Conservation (phyloP, 2,329 filamentous ascomycete genomes). For the Sphaerulina musiva region DNA sequence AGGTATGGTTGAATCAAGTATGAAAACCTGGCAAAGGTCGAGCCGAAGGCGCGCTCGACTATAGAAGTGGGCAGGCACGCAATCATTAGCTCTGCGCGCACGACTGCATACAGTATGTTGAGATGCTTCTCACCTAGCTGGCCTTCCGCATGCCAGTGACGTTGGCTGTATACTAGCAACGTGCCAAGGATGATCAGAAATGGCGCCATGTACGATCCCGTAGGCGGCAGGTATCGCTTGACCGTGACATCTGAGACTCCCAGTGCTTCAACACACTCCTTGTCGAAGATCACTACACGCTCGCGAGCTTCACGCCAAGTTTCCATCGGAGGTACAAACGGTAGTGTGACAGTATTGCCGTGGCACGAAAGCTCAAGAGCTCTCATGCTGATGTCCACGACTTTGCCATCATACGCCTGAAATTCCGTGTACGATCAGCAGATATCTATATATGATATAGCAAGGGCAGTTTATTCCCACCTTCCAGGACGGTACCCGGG, state of each 20-base stretch:
- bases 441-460: neutral
- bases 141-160: conserved; percentile 49
- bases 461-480: neutral
- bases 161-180: conserved; percentile 46
- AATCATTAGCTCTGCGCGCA: too few species aligned
- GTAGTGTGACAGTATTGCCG: conserved; percentile 48
- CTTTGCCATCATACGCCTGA: conserved; percentile 49
- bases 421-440: neutral
- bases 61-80: too few species aligned
- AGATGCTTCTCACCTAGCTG: conserved; percentile 27
- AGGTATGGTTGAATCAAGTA: conserved; percentile 55
- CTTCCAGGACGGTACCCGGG: conserved; percentile 49
- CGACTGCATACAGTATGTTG: too few species aligned
- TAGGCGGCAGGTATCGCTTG: conserved; percentile 47
- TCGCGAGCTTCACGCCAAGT: conserved; percentile 61
- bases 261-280: conserved; percentile 53
- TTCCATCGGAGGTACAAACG: conserved; percentile 64
- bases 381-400: conserved; percentile 60
- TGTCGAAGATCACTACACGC: conserved; percentile 67
- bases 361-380: conserved; percentile 56
- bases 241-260: conserved; percentile 53
- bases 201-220: conserved; percentile 47
- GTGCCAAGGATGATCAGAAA: conserved; percentile 53
- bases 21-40: conserved; percentile 54
- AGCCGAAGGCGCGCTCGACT: conserved; percentile 38